phyloP scores from a whole-genome alignment of 495 filamentous ascomycete genomes.

The Choiromyces venosus region DNA sequence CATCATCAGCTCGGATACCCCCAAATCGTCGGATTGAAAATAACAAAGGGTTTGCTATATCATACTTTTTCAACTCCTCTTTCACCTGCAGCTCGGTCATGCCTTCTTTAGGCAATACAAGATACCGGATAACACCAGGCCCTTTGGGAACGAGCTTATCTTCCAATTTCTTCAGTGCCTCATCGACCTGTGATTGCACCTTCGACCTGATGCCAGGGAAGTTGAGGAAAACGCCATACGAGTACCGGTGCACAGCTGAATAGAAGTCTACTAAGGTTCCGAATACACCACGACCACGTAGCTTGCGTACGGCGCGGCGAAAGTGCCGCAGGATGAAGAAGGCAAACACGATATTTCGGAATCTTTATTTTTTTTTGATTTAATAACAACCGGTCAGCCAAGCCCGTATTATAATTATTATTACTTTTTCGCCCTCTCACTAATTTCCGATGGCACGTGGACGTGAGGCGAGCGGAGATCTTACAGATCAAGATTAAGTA shows the following conservation, averaged over 20 bases:
- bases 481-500: constrained; percentile 77
- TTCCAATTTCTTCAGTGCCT: constrained; percentile 69
- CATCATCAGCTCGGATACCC: constrained; percentile 13
- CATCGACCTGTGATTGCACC: constrained; percentile 73
- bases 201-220: constrained; percentile 75
- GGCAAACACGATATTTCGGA: constrained; percentile 84
- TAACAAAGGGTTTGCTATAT: neutral
- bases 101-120: constrained; percentile 76
- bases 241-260: constrained; percentile 58
- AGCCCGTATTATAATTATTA: constrained; percentile 1
- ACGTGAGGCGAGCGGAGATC: constrained; percentile 40
- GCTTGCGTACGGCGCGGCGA: constrained; percentile 69
- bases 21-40: neutral
- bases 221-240: constrained; percentile 80
- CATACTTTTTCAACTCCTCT: constrained; percentile 64
- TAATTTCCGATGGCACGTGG: neutral
- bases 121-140: constrained; percentile 64
- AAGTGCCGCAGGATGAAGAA: constrained; percentile 84
- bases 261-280: constrained; percentile 72
- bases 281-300: constrained; percentile 81
- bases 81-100: constrained; percentile 73
- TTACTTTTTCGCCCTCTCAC: neutral
- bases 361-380: constrained; percentile 46
- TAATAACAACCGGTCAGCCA: constrained; percentile 21
- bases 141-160: constrained; percentile 70